These are phyloP conservation scores for Phalaenopsis aphrodite DNA, from an alignment of 106 monocot species.

Conservation along the genomic window DNA sequence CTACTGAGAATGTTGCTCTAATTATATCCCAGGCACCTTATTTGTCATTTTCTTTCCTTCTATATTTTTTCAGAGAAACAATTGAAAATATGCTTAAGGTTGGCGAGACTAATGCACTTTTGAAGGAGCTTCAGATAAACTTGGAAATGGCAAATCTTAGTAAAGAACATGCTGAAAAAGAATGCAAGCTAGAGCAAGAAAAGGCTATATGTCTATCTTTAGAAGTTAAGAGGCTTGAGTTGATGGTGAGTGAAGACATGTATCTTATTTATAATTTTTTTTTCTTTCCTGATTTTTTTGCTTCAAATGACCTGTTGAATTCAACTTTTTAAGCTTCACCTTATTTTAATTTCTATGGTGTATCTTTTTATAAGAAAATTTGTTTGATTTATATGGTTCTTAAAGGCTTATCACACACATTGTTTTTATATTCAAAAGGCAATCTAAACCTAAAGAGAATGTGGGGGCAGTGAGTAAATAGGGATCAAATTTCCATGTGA, in stretches of 20 bases:
- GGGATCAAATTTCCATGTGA: background rate
- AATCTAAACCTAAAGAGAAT: background rate
- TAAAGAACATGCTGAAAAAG: constrained; percentile 57
- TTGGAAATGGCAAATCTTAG: constrained; percentile 45
- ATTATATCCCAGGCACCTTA: background rate
- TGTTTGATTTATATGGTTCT: background rate
- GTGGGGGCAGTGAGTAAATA: background rate
- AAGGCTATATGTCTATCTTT: constrained; percentile 38
- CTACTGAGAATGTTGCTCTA: background rate
- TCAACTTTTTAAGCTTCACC: background rate
- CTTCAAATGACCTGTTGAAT: background rate
- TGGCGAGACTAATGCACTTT: constrained; percentile 52
- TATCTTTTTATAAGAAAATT: background rate
- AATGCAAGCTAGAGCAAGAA: constrained; percentile 45
- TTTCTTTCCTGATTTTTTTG: background rate
- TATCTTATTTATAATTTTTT: background rate
- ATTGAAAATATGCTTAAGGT: constrained; percentile 65
- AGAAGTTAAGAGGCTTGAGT: constrained; percentile 65
- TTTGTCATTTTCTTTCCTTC: background rate
- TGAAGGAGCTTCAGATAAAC: constrained; percentile 64
- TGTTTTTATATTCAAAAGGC: background rate
- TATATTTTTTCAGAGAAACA: constrained; percentile 45
- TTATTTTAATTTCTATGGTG: background rate
- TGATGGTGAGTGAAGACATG: constrained; percentile 34
- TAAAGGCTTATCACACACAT: background rate